A percentile compares a stretch with the other conserved stretches of the same genome.
These are phyloP conservation scores for Grammothele lineata DNA, from an alignment of 768 basidiomycete species.

Conservation along the genomic window DNA sequence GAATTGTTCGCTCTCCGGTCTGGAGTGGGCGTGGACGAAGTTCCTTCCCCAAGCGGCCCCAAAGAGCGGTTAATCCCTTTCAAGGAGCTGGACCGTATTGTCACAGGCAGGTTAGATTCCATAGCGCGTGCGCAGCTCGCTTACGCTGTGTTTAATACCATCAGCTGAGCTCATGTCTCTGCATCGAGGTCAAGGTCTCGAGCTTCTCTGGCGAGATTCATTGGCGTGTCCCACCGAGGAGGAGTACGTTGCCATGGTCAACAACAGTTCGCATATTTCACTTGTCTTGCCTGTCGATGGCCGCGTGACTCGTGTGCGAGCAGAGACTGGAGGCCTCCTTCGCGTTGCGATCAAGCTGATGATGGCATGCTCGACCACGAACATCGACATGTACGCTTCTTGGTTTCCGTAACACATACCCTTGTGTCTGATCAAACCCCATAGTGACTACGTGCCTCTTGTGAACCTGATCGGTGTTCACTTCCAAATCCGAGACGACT, in stretches of 20 bases:
- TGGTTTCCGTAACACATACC: neutral
- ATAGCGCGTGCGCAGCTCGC: too few relatives aligned
- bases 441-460: constrained; percentile 85
- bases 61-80: constrained; percentile 26
- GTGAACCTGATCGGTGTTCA: constrained; percentile 93
- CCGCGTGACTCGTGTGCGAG: too few relatives aligned
- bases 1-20: constrained; percentile 64
- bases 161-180: constrained; percentile 37
- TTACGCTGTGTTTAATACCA: neutral
- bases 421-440: neutral
- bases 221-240: constrained; percentile 90
- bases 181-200: constrained; percentile 93
- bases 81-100: constrained; percentile 59
- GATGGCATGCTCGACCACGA: constrained; percentile 82
- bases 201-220: constrained; percentile 92
- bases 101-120: constrained; percentile 64
- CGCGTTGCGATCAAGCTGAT: constrained; percentile 91
- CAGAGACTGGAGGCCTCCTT: constrained; percentile 94
- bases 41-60: neutral
- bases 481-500: constrained; percentile 96
- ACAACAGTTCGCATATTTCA: constrained; percentile 62
- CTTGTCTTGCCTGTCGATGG: too few relatives aligned
- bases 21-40: constrained; percentile 8
- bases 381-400: constrained; percentile 49
- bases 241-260: constrained; percentile 94